Base-by-base conservation (phyloP, 2,329 filamentous ascomycete genomes). In the Exophiala bonariae region DNA sequence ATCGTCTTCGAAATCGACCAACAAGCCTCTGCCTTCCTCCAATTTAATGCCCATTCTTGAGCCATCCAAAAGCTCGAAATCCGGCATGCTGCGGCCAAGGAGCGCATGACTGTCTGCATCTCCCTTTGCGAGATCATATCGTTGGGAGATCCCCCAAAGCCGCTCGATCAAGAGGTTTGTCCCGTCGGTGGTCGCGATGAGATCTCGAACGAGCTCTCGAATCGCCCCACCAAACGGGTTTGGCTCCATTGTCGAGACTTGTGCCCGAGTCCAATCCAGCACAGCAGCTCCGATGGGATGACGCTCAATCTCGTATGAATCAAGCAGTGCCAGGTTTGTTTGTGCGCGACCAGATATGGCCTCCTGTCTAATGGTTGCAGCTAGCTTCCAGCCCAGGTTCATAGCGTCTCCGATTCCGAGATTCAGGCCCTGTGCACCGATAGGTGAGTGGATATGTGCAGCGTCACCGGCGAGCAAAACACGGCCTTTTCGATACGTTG, bases 241-340 rank as follows among this genome's bases (percentile, higher is more conserved):
- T 3, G 66, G 64, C 42, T 58, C 46, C 36, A 71, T 47, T 6
- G 62, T 56, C 22, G 57, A 43, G 18, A 65, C 59, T 46, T 72
- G 69, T 7, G 67, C 64, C 17, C 67, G 63, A 35, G 67, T 66
- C 67, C 65, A 69, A 11, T 69, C 65, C 2, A 71, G 60, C 2
- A 62, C 63, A 3, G 58, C 45, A 7, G 47, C 51, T 2, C 60
- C 66, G n/a, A 65, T 47, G 1, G 61, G 62, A 6, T 55, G 52
- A 13, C 65, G 59, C 45, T 68, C 66, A 8, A 35, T 41, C n/a
- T 66, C 58, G 46, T 67, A 67, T 5, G 59, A 62, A 34, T 60
- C 44, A 7, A 66, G 56, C 7, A 65, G 49, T 2, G 18, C 16
- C 7, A 68, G 30, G 20, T 42, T 33, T 8, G 33, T 10, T 18